Base-by-base conservation (phyloP, 2,329 filamentous ascomycete species). In the Pseudopyricularia javanii region DNA sequence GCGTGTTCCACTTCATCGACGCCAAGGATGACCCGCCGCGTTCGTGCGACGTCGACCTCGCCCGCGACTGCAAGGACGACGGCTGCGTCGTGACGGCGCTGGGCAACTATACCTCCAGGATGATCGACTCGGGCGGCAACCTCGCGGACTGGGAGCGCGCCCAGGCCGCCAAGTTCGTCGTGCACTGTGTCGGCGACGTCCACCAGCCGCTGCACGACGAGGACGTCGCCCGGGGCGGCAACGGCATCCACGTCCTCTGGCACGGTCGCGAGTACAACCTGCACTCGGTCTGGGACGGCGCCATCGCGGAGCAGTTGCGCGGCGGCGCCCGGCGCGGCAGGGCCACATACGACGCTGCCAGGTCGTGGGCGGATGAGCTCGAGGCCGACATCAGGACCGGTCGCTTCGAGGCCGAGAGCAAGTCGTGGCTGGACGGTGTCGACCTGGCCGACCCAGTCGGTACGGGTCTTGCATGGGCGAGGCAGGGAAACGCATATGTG, bases 271-370 rank as follows among this genome's bases (percentile, higher is more conserved):
- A 70, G 28, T 73, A 78, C 53, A 89, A 89, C 62, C 72, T 89
- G 43, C 86, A 89, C 61, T 75, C 83, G 54, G 78, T 88, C 15
- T 89, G 85, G 85, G 86, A 89, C 62, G 80, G 76, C 52, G 78
- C 76, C 58, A 88, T 88, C 56, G 75, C 80, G 1, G 82, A 86
- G 67, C 78, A 82, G 61, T 67, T 79, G 60, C 70, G 84, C 1
- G 82, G 82, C 2, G 78, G 74, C n/a, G 63, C 70, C 45, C 67
- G 70, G 37, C 34, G 50, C 32, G 67, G 75, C 60, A 72, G 78
- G 61, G 64, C 70, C 66, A 64, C 75, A 1, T 79, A 75, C 54
- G 63, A 65, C 5, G 68, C 74, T 47, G 81, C 80, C 2, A 64
- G 69, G 50, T 63, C 62, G 43, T 86, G 82, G 78, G 78, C 50